Percentiles rank a stretch among this genome's conserved stretches.
phyloP scores from a whole-genome alignment of 352 stramenopile genomes.

The Globisporangium perplexum region DNA sequence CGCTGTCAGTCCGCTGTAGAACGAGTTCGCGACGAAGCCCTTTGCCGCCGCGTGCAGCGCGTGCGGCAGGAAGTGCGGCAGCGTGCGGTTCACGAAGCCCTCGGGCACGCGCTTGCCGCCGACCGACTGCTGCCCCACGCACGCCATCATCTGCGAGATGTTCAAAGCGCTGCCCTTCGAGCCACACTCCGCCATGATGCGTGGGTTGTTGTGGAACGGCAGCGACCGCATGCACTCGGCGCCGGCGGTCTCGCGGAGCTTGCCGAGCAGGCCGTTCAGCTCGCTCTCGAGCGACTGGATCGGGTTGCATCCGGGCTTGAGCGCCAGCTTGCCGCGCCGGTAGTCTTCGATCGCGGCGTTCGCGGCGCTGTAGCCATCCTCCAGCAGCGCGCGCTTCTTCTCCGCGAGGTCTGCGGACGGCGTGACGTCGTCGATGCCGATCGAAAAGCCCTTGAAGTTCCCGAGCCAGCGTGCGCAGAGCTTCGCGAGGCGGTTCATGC shows the following conservation, averaged over 20 bases:
- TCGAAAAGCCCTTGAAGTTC: constrained; percentile 97
- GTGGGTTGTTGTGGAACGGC: constrained; percentile 95
- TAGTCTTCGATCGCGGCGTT: constrained; percentile 94
- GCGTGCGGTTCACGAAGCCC: constrained; percentile 97
- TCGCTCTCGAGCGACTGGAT: constrained; percentile 98
- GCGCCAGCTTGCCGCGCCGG: constrained; percentile 89
- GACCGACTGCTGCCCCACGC: constrained; percentile 98
- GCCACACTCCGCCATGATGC: constrained; percentile 99
- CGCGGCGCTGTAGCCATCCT: constrained; percentile 78
- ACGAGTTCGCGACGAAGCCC: constrained; percentile 99
- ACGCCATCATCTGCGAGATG: constrained; percentile 99
- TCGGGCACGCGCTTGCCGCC: constrained; percentile 98
- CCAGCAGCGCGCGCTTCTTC: constrained; percentile 94
- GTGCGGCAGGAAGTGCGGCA: constrained; percentile 95
- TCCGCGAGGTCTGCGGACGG: constrained; percentile 91
- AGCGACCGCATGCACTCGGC: constrained; percentile 97
- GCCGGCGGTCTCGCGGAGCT: constrained; percentile 96
- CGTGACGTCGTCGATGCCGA: constrained; percentile 99
- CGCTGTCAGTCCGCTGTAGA: constrained; percentile 97
- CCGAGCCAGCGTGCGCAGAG: constrained; percentile 97
- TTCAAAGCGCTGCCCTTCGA: constrained; percentile 99
- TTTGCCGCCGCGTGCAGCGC: constrained; percentile 95
- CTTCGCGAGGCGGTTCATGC: constrained; percentile 98
- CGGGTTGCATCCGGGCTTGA: constrained; percentile 96
- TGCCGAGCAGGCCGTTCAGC: constrained; percentile 96